Base-by-base conservation (phyloP, 306 rosid species). In the Arachis hypogaea region DNA sequence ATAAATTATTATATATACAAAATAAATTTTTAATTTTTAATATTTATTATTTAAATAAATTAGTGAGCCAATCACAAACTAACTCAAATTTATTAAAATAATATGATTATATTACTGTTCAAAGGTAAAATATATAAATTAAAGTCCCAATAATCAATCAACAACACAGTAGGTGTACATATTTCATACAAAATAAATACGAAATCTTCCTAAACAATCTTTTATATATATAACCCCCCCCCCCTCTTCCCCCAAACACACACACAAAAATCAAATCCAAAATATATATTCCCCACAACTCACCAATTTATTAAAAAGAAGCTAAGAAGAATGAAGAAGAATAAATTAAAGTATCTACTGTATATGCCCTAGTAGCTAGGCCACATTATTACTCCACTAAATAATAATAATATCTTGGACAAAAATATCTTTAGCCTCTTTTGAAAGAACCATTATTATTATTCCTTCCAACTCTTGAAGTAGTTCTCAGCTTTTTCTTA, bases 401-500 rank as follows among this genome's bases (percentile, higher is more conserved):
- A 54, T 7, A 47, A 14, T 7, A 7, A 60, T 11, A 18, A 59
- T 28, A 43, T 36, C 36, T 30, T 9, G 45, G 40, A 60, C 59
- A 28, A 51, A 33, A 33, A 33, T 33, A 33, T 30, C 54, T 55
- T 68, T 59, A 54, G 50, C 73, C 81, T 44, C 58, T 60, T 56
- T 76, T 76, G 14, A 78, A 79, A 57, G 86, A 80, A 46, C 63
- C 45, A 30, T 22, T 22, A 22, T 22, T 22, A 22, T 22, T 22
- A 22, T 4, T 60, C 36, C 71, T 85, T 65, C 86, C 73, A 22
- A 69, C 36, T 68, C 42, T 71, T 4, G 93, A 75, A 16, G 81
- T 22, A 16, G 76, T 67, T 69, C 81, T 77, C 63, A 83, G 36
- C 73, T 74, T 90, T 29, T 45, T 78, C 80, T 66, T 83, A 2